Percentiles rank a stretch among this genome's conserved stretches.
Conservation (phyloP, 1,284 basidiomycete genomes). For the Phaffia rhodozyma region DNA sequence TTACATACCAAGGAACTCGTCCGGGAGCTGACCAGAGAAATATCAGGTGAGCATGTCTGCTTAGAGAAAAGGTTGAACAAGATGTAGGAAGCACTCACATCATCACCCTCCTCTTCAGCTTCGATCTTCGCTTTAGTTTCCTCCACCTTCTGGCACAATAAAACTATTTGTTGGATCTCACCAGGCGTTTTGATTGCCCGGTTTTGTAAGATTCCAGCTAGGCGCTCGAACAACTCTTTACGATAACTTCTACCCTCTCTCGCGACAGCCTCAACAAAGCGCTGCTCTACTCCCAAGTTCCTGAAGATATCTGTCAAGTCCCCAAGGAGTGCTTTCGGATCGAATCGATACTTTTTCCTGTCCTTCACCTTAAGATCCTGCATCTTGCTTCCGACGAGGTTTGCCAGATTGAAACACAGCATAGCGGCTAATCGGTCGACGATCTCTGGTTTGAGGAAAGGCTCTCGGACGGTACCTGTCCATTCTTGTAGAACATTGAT, state of each 20-base stretch:
- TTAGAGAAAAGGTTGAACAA: neutral
- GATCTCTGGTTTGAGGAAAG: conserved; percentile 95
- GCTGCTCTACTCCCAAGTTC: conserved; percentile 66
- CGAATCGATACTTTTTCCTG: conserved; percentile 79
- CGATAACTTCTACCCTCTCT: conserved; percentile 84
- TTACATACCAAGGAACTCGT: conserved; percentile 75
- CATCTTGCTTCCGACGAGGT: conserved; percentile 70
- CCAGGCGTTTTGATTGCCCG: conserved; percentile 62
- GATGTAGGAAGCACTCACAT: conserved; percentile 1
- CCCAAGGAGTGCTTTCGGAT: conserved; percentile 67
- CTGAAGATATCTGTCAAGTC: conserved; percentile 87
- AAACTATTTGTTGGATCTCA: conserved; percentile 61
- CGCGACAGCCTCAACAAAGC: conserved; percentile 82
- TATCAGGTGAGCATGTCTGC: neutral
- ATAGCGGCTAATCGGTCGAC: conserved; percentile 91
- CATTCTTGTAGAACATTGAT: conserved; percentile 82
- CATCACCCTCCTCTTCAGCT: conserved; percentile 77
- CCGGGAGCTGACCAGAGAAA: conserved; percentile 47
- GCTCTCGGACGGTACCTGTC: conserved; percentile 77
- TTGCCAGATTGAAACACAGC: conserved; percentile 88
- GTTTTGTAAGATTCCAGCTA: conserved; percentile 56
- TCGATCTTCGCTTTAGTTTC: conserved; percentile 62
- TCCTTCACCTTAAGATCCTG: conserved; percentile 63
- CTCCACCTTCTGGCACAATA: conserved; percentile 75
- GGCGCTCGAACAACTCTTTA: conserved; percentile 70